phyloP scores from a whole-genome alignment of 768 basidiomycete genomes.

The Leccinum aurantiacum region DNA sequence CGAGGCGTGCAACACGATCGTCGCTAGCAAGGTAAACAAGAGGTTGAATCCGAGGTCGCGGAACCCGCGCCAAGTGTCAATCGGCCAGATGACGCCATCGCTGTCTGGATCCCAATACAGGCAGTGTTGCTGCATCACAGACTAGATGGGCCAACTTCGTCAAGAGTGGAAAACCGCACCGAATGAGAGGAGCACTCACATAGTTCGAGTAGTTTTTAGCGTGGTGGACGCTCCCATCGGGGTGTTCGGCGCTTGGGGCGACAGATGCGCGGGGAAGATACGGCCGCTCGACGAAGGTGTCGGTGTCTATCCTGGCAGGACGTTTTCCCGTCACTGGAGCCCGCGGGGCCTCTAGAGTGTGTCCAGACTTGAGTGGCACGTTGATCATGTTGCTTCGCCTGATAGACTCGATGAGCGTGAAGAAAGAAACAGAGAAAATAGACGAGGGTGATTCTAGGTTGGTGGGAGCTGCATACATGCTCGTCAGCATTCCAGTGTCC shows the following conservation, averaged over 20 bases:
- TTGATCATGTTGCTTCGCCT: constrained; percentile 21
- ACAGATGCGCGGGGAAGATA: constrained; percentile 31
- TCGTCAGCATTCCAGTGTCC: constrained; percentile 11
- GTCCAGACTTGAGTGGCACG: constrained; percentile 16
- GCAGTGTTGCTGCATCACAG: constrained; percentile 43
- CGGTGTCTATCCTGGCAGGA: constrained; percentile 26
- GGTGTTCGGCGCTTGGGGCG: constrained; percentile 27
- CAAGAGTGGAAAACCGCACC: not conserved
- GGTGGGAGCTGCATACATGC: constrained; percentile 18
- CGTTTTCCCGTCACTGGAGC: constrained; percentile 26
- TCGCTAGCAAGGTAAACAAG: constrained; percentile 35
- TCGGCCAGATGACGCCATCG: constrained; percentile 47
- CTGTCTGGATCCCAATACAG: constrained; percentile 41
- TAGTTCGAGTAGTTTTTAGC: constrained; percentile 20
- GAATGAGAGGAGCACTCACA: constrained; percentile 15
- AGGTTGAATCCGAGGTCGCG: constrained; percentile 42
- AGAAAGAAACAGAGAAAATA: constrained; percentile 20
- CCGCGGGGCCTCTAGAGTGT: constrained; percentile 16
- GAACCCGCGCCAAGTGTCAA: constrained; percentile 43
- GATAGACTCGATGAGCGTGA: constrained; percentile 20
- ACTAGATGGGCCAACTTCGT: constrained; percentile 16
- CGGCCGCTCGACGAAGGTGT: constrained; percentile 26
- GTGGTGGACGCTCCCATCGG: constrained; percentile 21
- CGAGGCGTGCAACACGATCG: constrained; percentile 34
- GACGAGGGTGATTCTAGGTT: constrained; percentile 13